Percentiles rank a stretch among this genome's conserved stretches.
phyloP scores from a whole-genome alignment of 2,329 filamentous ascomycete species.

The Colletotrichum tropicicola region DNA sequence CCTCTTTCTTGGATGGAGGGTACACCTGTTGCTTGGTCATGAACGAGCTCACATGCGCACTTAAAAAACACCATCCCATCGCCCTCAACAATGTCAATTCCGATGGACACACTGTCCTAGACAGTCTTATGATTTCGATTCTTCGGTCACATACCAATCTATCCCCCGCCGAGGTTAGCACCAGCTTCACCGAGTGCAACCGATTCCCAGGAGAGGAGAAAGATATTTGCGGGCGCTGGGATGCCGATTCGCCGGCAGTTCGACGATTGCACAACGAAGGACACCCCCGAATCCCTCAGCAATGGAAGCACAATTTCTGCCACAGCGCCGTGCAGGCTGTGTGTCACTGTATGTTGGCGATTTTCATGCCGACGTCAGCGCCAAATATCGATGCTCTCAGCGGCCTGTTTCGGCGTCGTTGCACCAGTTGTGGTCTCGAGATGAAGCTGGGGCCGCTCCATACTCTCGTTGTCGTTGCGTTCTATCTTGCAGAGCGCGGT shows the following conservation, averaged over 20 bases:
- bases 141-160: slow-evolving; percentile 44
- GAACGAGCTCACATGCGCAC: neutral
- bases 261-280: slow-evolving; percentile 40
- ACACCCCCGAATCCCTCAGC: slow-evolving; percentile 36
- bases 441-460: slow-evolving; percentile 44
- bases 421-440: slow-evolving; percentile 39
- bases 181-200: slow-evolving; percentile 33
- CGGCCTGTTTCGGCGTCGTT: neutral
- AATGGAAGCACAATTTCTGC: slow-evolving; percentile 55
- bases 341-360: slow-evolving; percentile 42
- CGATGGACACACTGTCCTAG: slow-evolving; percentile 47
- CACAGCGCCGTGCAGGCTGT: slow-evolving; percentile 50
- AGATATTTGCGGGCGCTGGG: slow-evolving; percentile 53
- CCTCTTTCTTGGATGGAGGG: slow-evolving; percentile 45
- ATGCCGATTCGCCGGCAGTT: slow-evolving; percentile 46
- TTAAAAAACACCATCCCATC: neutral
- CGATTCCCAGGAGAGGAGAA: slow-evolving; percentile 49
- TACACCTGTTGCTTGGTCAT: slow-evolving; percentile 41
- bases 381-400: slow-evolving; percentile 27
- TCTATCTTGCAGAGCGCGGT: slow-evolving; percentile 41
- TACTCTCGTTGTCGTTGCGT: slow-evolving; percentile 43
- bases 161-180: slow-evolving; percentile 37
- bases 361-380: slow-evolving; percentile 31
- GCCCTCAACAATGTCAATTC: slow-evolving; percentile 32
- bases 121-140: slow-evolving; percentile 47